Percentiles rank a stretch among this genome's conserved stretches.
Evolutionary conservation across 192 early-diverging fungal genomes (phyloP).

Genomic region (Hyaloraphidium curvatum): DNA sequence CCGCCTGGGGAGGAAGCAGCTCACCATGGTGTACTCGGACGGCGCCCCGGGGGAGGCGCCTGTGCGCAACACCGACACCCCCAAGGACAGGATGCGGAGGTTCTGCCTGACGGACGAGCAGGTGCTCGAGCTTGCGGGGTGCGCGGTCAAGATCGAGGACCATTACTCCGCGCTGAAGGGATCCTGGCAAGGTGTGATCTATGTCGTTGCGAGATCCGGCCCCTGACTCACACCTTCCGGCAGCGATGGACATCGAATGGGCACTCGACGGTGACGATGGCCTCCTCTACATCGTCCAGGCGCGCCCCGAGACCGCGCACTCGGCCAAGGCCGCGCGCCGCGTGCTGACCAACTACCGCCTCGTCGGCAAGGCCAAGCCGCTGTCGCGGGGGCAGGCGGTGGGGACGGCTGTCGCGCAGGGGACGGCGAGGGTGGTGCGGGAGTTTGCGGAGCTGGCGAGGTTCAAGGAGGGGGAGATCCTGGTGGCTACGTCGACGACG

Average conservation of each 20-base stretch:
- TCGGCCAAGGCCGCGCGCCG: too few species aligned
- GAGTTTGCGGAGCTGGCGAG: background rate
- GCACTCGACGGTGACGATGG: background rate
- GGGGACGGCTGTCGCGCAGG: background rate
- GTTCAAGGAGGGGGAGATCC: slow-evolving; percentile 8
- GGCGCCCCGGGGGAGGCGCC: background rate
- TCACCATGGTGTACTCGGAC: background rate
- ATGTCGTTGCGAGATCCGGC: too few species aligned
- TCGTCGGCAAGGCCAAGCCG: background rate
- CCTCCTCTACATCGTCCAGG: background rate
- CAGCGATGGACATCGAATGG: slow-evolving; percentile 3
- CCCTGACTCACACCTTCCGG: too few species aligned
- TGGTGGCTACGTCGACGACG: slow-evolving; percentile 7
- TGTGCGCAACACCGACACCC: background rate
- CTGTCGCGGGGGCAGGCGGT: background rate
- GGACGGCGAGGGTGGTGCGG: background rate
- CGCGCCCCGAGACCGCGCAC: background rate
- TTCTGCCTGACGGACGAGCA: background rate
- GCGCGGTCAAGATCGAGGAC: slow-evolving; percentile 1
- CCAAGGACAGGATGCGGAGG: background rate
- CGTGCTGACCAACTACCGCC: too few species aligned
- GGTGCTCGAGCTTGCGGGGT: background rate
- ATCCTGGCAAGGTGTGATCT: too few species aligned
- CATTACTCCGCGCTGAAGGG: background rate
- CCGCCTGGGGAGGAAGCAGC: background rate